Evolutionary conservation across 768 basidiomycete species (phyloP), one percentile per base, ranked within the genome.

Genomic region (Lactarius deliciosus): DNA sequence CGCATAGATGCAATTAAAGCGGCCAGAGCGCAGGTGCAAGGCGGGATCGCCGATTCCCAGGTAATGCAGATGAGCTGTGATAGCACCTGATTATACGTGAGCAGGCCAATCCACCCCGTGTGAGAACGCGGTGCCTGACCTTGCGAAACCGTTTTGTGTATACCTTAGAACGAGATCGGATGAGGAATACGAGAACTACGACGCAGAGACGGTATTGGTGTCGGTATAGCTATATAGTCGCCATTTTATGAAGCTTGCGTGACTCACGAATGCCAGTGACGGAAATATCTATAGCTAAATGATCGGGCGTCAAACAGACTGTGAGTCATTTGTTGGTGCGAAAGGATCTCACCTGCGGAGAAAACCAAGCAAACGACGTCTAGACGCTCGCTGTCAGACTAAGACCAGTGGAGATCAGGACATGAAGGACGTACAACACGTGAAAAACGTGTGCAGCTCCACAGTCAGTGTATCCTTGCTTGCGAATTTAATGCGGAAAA

Each of bases 21-120:
- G 11, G 71, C 57, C 8, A 75, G 68, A 6, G 74, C 74, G 45
- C 74, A 75, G 7, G 69, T 38, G 45, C 72, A 74, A 6, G 74
- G 74, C 2, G 72, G 74, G 18, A 75, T 18, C 1, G 74, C 74
- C 0, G 74, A 72, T 57, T 75, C 74, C 74, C 74, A 75, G 3
- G 72, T 70, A 25, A 75, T 61, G 1, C 64, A 47, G 0, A 72
- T 71, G 2, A 75, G 65, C 0, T 69, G 69, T 13, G 58, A 64
- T 32, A 43, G 25, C 11, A 64, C 41, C 66, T 68, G n/a, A 9
- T 10, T n/a, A 56, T 32, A 5, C 7, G 25, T 50, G 43, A 60
- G 43, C n/a, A 8, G 25, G 5, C 22, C 16, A 56, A 56, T 20
- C 11, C 7, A 30, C 30, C 38, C 50, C 25, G 41, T 15, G 15